Conservation (phyloP, 352 stramenopile genomes). For the Pythium rishiriense region DNA sequence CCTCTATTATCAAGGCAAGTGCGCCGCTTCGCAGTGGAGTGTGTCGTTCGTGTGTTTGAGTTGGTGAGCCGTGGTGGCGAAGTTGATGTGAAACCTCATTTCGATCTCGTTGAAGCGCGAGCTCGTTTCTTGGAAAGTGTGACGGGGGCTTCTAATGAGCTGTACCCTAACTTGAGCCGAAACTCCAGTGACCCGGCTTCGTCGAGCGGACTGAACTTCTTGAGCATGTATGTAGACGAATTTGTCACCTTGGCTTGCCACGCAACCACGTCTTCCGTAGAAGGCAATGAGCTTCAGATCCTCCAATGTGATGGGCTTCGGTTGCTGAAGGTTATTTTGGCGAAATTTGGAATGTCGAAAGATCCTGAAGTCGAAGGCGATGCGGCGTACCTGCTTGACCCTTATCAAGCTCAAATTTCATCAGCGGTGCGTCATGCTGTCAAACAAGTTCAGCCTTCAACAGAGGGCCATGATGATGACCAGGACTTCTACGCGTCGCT, state of each 20-base stretch:
- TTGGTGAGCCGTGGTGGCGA: slow-evolving; percentile 36
- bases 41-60: slow-evolving; percentile 75
- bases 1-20: slow-evolving; percentile 75
- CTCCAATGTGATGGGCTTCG: slow-evolving; percentile 75
- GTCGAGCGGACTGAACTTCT: slow-evolving; percentile 46
- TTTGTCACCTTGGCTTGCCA: slow-evolving; percentile 85
- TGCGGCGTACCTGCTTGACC: slow-evolving; percentile 65
- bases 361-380: slow-evolving; percentile 70
- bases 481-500: slow-evolving; percentile 65
- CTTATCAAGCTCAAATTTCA: slow-evolving; percentile 83
- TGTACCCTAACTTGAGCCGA: not conserved
- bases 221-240: slow-evolving; percentile 89
- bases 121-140: slow-evolving; percentile 49
- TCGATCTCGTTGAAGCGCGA: slow-evolving; percentile 62
- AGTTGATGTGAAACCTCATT: slow-evolving; percentile 48
- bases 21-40: slow-evolving; percentile 75
- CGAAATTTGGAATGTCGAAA: slow-evolving; percentile 49
- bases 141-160: not conserved
- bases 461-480: slow-evolving; percentile 22
- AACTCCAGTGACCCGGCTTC: slow-evolving; percentile 14
- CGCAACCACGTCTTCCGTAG: slow-evolving; percentile 63
- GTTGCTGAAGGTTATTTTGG: slow-evolving; percentile 66
- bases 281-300: slow-evolving; percentile 73
- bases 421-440: slow-evolving; percentile 76
- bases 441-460: slow-evolving; percentile 40